Base-by-base conservation (phyloP, 352 stramenopile species). In the Phytophthora multivora region DNA sequence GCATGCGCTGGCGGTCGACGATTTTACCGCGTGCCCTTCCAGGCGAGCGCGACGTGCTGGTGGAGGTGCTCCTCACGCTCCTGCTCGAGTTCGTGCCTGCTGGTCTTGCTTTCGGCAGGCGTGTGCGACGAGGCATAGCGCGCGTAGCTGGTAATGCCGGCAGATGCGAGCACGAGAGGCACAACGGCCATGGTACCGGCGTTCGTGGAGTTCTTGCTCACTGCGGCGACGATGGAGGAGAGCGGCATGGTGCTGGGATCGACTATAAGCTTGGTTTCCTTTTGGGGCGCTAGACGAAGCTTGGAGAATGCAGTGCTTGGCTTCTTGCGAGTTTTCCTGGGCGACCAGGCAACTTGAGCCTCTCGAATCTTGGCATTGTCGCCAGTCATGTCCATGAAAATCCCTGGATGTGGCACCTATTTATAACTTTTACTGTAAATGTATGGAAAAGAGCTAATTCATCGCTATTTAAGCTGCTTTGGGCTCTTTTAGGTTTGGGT, bases 111-210 rank as follows among this genome's bases (percentile, higher is more conserved):
- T 12, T 69, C 67, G 52, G 78, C 59, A 53, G 75, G 71, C 46
- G 69, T 49, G 42, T 84, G 79, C 31, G 81, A 63, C 40, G 76
- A 57, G n/a, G 76, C 64, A 31, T 80, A 75, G 52, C 78, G 82
- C 61, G 82, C 79, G 65, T 88, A 91, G 42, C 77, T 66, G 18
- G 79, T 82, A 52, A 91, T 82, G 18, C 78, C 76, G 18, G 69
- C 82, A n/a, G 77, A 91, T 39, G 77, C 72, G 33, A 91, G 52
- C 62, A 89, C 67, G 15, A 91, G 73, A 45, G 82, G 82, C 66
- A 87, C 51, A 28, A 91, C 72, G 7, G 75, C 68, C 30, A 64
- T 71, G 31, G 76, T 84, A 28, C 58, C 71, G 1, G 74, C 69
- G 46, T 59, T 79, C 42, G 66, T 79, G 25, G 64, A 62, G 33